Percentiles rank a stretch among this genome's conserved stretches.
phyloP scores from a whole-genome alignment of 2,329 filamentous ascomycete species.

The Akanthomyces dipterigenus region DNA sequence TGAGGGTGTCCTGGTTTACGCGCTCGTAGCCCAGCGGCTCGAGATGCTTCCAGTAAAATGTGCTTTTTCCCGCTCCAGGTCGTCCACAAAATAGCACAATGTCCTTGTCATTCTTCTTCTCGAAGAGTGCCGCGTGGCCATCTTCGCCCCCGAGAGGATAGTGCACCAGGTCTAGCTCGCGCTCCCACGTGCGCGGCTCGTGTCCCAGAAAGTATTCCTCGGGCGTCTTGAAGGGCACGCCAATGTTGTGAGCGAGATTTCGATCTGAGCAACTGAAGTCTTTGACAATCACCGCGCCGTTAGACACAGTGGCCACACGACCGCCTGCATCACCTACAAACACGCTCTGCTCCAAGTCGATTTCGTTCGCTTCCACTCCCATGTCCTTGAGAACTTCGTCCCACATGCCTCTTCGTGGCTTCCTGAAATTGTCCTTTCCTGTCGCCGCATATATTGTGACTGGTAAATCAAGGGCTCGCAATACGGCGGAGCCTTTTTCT shows the following conservation, averaged over 20 bases:
- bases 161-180: slow-evolving; percentile 63
- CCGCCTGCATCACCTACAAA: slow-evolving; percentile 87
- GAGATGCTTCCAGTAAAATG: slow-evolving; percentile 75
- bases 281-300: slow-evolving; percentile 30
- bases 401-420: slow-evolving; percentile 91
- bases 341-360: slow-evolving; percentile 67
- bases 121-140: slow-evolving; percentile 34
- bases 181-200: slow-evolving; percentile 55
- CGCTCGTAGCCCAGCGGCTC: slow-evolving; percentile 74
- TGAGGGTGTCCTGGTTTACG: slow-evolving; percentile 85
- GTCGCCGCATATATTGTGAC: slow-evolving; percentile 82
- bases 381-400: slow-evolving; percentile 52
- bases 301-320: slow-evolving; percentile 36
- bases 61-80: slow-evolving; percentile 86
- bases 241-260: slow-evolving; percentile 80
- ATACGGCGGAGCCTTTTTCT: slow-evolving; percentile 62
- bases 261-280: slow-evolving; percentile 63
- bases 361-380: slow-evolving; percentile 44
- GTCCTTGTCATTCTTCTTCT: slow-evolving; percentile 61
- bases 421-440: slow-evolving; percentile 71
- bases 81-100: slow-evolving; percentile 83
- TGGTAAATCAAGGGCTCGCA: slow-evolving; percentile 68
- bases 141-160: slow-evolving; percentile 39
- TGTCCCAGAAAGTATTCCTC: slow-evolving; percentile 84
- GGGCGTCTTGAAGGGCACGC: slow-evolving; percentile 74